Evolutionary conservation across 1,284 basidiomycete species (phyloP).

Genomic region (Puccinia hordei): DNA sequence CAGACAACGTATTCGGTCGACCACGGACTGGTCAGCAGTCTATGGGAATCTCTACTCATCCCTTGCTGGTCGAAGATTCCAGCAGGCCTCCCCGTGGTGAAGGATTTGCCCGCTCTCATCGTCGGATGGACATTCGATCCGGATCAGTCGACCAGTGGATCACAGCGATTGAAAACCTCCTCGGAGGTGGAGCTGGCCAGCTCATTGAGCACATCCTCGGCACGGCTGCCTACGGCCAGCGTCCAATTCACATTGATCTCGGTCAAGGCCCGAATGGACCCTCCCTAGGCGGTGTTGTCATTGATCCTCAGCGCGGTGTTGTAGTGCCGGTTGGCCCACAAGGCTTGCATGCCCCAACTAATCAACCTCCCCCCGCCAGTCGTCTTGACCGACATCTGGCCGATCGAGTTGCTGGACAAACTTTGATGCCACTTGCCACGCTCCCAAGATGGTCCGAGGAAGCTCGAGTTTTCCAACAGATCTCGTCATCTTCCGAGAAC

Average conservation of each 20-base stretch:
- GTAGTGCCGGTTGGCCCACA: slow-evolving; percentile 49
- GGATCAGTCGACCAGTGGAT: slow-evolving; percentile 67
- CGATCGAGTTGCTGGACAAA: slow-evolving; percentile 50
- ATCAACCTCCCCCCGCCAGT: slow-evolving; percentile 30
- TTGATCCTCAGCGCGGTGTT: slow-evolving; percentile 46
- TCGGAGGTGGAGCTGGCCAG: slow-evolving; percentile 78
- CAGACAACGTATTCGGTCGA: slow-evolving; percentile 45
- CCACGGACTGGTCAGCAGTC: slow-evolving; percentile 44
- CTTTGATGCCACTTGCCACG: slow-evolving; percentile 46
- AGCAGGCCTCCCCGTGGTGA: slow-evolving; percentile 60
- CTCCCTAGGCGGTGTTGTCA: slow-evolving; percentile 46
- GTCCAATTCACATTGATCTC: slow-evolving; percentile 50
- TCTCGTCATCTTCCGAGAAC: slow-evolving; percentile 37
- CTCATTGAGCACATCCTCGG: slow-evolving; percentile 73
- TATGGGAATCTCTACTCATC: slow-evolving; percentile 68
- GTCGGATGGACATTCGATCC: slow-evolving; percentile 64
- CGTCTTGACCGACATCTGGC: slow-evolving; percentile 49
- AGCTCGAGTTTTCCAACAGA: slow-evolving; percentile 47
- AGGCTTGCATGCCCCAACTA: slow-evolving; percentile 29
- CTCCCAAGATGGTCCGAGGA: slow-evolving; percentile 49
- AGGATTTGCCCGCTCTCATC: slow-evolving; percentile 62
- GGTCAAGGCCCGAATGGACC: slow-evolving; percentile 51
- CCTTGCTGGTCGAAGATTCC: slow-evolving; percentile 70
- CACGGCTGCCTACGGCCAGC: slow-evolving; percentile 54
- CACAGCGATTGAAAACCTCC: slow-evolving; percentile 77